Evolutionary conservation across 1,284 basidiomycete species (phyloP), one percentile per base, ranked within the genome.

Genomic region (Cryptococcus neoformans): DNA sequence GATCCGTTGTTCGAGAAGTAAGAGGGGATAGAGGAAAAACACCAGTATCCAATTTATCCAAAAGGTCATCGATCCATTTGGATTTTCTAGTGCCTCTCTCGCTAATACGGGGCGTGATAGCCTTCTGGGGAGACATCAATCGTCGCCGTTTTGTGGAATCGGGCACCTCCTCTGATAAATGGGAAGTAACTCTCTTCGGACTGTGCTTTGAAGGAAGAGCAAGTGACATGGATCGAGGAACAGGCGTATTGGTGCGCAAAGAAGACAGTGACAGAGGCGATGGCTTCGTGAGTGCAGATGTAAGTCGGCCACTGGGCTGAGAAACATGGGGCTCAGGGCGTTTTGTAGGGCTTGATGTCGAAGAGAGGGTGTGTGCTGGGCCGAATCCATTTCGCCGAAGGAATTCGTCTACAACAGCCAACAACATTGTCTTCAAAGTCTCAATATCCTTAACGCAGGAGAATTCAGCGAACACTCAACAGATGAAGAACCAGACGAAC

Each of bases 361-460:
- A 14, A 17, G 44, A 16, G 10, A 16, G 7, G 28, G 14, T 34
- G 28, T 12, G 57, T 16, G 14, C 42, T 12, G 44, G 47, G 12
- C 28, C 58, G 74, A 90, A 90, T 1, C 84, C 83, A 69, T 92
- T 82, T 57, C 81, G 80, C 46, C 78, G 66, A 37, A 95, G 81
- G 70, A 91, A 91, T 5, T 80, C 78, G 57, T 86, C 81, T 21
- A 90, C 77, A 2, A 83, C 80, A 6, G 81, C 78, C 8, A 82
- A 78, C 39, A 94, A 70, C 59, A 92, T 83, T 4, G 78, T 65
- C 12, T 77, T 65, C 21, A 89, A 82, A 17, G 70, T 72, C 9
- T 79, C 77, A 55, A 79, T 79, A 63, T 88, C 81, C 87, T 88
- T 48, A 28, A 4, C 28, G 9, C 10, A 21, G 2, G 6, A 34